Evolutionary conservation across 139 green algal genomes (phyloP).

Genomic region (Pseudopediastrum boryanum): DNA sequence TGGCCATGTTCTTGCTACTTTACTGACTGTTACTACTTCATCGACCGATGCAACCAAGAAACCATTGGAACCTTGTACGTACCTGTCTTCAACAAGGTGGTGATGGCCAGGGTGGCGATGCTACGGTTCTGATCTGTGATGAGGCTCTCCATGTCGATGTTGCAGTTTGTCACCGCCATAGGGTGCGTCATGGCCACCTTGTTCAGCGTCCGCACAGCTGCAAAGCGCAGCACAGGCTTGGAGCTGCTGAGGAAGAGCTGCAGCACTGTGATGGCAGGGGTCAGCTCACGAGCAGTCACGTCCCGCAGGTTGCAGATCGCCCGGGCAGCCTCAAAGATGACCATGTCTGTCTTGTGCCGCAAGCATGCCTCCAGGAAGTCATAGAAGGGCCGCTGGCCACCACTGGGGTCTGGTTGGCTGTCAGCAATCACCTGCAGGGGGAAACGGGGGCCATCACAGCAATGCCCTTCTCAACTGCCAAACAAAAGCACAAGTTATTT

Average conservation of each 20-base stretch:
- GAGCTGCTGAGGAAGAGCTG: slow-evolving; percentile 97
- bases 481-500: no score
- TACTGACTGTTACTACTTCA: no score
- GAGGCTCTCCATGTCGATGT: slow-evolving; percentile 99
- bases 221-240: slow-evolving; percentile 97
- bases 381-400: slow-evolving; percentile 92
- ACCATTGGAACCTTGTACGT: no score
- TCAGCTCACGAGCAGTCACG: slow-evolving; percentile 90
- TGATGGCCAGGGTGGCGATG: slow-evolving; percentile 99
- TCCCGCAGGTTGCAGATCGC: slow-evolving; percentile 93
- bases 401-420: slow-evolving; percentile 49
- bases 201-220: slow-evolving; percentile 87
- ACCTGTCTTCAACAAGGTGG: slow-evolving; percentile 97
- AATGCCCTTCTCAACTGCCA: no score
- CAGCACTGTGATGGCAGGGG: slow-evolving; percentile 96
- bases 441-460: no score
- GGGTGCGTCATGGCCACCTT: slow-evolving; percentile 95
- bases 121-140: slow-evolving; percentile 91
- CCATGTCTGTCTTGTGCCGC: slow-evolving; percentile 93
- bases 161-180: slow-evolving; percentile 94
- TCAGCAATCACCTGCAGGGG: slow-evolving; percentile 59
- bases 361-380: slow-evolving; percentile 97
- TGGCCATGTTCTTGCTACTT: no score
- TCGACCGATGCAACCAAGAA: no score
- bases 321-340: slow-evolving; percentile 82